Percentiles rank a stretch among this genome's conserved stretches.
These are phyloP conservation scores for Zygoascus tannicola DNA, from an alignment of 805 yeast genomes.

Conservation along the genomic window DNA sequence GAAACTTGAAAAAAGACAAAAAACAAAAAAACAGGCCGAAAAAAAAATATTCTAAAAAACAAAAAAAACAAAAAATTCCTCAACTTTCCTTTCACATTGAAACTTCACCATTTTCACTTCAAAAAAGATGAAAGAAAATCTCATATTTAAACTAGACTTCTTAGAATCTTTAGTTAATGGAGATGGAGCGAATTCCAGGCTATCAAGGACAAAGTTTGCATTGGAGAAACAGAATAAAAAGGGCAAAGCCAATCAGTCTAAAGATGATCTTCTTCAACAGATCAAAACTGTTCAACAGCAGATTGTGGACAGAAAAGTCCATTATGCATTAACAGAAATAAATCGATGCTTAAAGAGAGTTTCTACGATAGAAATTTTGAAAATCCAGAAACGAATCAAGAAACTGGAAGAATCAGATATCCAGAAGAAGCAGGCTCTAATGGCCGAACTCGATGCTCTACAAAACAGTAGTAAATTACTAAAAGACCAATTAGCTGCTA, in stretches of 20 bases:
- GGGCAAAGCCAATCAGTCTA: neutral
- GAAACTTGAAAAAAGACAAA: no score
- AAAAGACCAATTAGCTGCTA: constrained; percentile 8
- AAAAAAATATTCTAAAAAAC: no score
- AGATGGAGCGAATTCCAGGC: constrained; percentile 17
- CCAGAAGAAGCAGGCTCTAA: constrained; percentile 9
- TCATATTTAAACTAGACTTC: constrained; percentile 30
- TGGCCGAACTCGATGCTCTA: constrained; percentile 15
- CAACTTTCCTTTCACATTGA: no score
- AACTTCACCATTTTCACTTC: no score
- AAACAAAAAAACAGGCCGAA: no score
- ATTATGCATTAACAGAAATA: constrained; percentile 21
- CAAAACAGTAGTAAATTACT: neutral
- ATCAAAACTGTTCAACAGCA: constrained; percentile 19
- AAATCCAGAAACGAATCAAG: constrained; percentile 24
- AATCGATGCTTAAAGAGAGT: constrained; percentile 26
- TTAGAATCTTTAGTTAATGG: constrained; percentile 25
- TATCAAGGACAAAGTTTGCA: constrained; percentile 26
- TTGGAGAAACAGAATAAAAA: constrained; percentile 15
- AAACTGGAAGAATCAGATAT: constrained; percentile 11
- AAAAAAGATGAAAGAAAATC: constrained; percentile 28
- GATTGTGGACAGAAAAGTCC: constrained; percentile 26
- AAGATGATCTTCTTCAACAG: constrained; percentile 14
- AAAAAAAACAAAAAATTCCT: no score
- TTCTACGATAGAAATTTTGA: constrained; percentile 25